Evolutionary conservation across 257 asterid genomes (phyloP).

Genomic region (Haberlea rhodopensis): DNA sequence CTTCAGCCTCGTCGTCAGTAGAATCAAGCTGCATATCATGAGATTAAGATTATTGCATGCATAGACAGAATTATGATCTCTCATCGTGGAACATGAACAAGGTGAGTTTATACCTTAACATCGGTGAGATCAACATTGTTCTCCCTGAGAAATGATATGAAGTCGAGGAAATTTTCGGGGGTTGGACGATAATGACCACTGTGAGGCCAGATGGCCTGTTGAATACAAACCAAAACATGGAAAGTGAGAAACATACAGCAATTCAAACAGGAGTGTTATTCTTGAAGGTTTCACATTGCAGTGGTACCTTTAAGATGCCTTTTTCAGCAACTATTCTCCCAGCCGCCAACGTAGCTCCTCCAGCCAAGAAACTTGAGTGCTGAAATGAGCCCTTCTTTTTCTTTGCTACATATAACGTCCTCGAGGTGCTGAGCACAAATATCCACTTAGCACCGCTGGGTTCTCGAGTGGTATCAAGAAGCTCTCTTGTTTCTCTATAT

Average conservation of each 20-base stretch:
- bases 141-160: slow-evolving; percentile 9
- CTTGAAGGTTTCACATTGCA: background rate
- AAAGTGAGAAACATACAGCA: background rate
- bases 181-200: slow-evolving; percentile 12
- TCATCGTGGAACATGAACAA: background rate
- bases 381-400: slow-evolving; percentile 9
- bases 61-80: background rate
- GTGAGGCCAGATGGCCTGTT: slow-evolving; percentile 9
- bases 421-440: background rate
- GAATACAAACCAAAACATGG: background rate
- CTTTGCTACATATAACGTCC: background rate
- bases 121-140: slow-evolving; percentile 4
- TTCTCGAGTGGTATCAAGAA: background rate
- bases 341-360: slow-evolving; percentile 11
- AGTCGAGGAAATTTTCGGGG: background rate
- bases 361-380: slow-evolving; percentile 11
- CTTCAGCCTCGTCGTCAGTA: background rate
- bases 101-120: background rate
- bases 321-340: slow-evolving; percentile 6
- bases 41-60: background rate
- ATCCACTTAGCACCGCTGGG: background rate
- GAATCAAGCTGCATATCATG: background rate
- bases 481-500: background rate
- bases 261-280: background rate
- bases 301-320: background rate